These are phyloP conservation scores for Megacollybia marginata DNA, from an alignment of 768 basidiomycete species.

Conservation along the genomic window DNA sequence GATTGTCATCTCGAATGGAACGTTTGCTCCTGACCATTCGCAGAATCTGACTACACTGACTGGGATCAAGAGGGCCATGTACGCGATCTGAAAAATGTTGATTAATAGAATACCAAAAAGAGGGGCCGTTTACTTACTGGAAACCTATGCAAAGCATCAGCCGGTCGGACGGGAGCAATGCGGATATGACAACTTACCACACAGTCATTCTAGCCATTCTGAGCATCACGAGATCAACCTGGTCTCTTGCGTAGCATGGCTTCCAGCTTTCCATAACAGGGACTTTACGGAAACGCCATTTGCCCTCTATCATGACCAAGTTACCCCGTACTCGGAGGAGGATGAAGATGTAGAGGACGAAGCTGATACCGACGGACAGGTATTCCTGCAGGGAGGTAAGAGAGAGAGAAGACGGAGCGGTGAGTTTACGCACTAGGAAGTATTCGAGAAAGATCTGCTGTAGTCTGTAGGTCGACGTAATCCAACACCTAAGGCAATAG, in stretches of 20 bases:
- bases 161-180: no score
- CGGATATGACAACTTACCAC: conserved; percentile 10
- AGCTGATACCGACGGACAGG: conserved; percentile 13
- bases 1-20: conserved; percentile 9
- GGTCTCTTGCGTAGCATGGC: conserved; percentile 18
- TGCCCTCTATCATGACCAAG: conserved; percentile 12
- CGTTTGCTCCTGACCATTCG: conserved; percentile 6
- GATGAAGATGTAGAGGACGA: conserved; percentile 17
- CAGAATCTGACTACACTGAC: conserved; percentile 10
- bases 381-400: conserved; percentile 11
- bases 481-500: conserved; percentile 32
- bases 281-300: conserved; percentile 15
- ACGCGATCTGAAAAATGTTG: conserved; percentile 12
- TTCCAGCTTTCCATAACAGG: conserved; percentile 17
- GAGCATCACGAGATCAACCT: conserved; percentile 19
- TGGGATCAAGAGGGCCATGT: conserved; percentile 13
- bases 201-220: conserved; percentile 19
- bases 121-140: not conserved
- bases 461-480: conserved; percentile 27
- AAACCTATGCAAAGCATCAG: no score
- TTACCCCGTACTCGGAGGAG: conserved; percentile 24
- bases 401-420: conserved; percentile 3
- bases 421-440: conserved; percentile 31
- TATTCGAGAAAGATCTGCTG: conserved; percentile 33
- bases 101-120: not conserved